Base-by-base conservation (phyloP, 73 alveolate species). In the Uronychia setigera region DNA sequence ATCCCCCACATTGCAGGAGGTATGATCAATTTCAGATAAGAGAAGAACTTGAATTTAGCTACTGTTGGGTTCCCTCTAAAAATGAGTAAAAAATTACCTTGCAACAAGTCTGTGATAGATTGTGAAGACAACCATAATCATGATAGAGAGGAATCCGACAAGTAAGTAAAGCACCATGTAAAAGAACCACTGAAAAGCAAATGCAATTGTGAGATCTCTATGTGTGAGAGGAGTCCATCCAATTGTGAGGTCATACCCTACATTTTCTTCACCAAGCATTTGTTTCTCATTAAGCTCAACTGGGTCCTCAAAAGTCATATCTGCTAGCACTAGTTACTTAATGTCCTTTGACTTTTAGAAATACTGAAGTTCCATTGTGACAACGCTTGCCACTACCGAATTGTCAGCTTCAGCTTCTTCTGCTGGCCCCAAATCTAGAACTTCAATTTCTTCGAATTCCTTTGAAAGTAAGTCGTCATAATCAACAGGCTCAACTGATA, bases 141-240 rank as follows among this genome's bases (percentile, higher is more conserved):
- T n/a, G 9, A 95, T 85, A 14, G 98, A 77, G 32, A 91, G 77
- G 29, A 88, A 32, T 13, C 99, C 99, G 30, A 91, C 96, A 31
- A 95, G 32, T 80, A 95, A 60, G 93, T 92, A 96, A 60, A 96
- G 95, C 60, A 93, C 92, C 58, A 95, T 80, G 85, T 96, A 95
- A 77, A 96, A 95, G 32, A 85, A 86, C 83, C 93, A 93, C 34
- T 88, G 91, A 76, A 96, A 96, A 30, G 97, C 96, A 84, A 96
- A 96, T 9, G 91, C 79, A 79, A 95, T 95, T 74, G 95, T 92
- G 60, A 96, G 89, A 59, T 95, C 96, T 60, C 89, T 92, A 81
- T 96, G 98, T 27, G 96, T 59, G 85, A 95, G 85, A 0, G 98
- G 95, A 32, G 79, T 30, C 58, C 59, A 95, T 14, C 82, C 85